Percentiles rank a stretch among this genome's conserved stretches.
These are phyloP conservation scores for Fragaria iinumae DNA, from an alignment of 306 rosid species.

Conservation along the genomic window DNA sequence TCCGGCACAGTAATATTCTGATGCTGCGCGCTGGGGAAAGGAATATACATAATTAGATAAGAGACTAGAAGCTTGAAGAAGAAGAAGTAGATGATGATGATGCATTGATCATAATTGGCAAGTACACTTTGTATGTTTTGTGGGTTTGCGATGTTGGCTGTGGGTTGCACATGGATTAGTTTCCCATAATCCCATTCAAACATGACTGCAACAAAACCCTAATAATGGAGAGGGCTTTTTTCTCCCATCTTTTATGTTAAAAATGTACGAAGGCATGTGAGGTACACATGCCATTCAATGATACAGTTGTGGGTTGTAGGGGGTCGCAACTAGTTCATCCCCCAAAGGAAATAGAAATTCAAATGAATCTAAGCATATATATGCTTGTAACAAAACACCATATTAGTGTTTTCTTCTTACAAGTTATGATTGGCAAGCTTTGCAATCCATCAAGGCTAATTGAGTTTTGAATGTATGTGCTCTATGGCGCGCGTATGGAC, in stretches of 20 bases:
- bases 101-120: background rate
- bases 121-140: background rate
- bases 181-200: background rate
- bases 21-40: background rate
- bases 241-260: conserved; percentile 3
- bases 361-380: background rate
- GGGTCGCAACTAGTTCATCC: background rate
- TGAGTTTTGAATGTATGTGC: background rate
- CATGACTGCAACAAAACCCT: background rate
- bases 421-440: background rate
- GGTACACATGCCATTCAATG: conserved; percentile 26
- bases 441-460: background rate
- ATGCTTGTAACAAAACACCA: background rate
- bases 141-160: background rate
- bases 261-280: conserved; percentile 15
- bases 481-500: background rate
- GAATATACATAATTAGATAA: background rate
- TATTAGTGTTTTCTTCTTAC: background rate
- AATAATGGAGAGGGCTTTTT: background rate
- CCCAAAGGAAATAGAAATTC: background rate
- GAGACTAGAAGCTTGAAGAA: background rate
- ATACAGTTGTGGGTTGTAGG: background rate
- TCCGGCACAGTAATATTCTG: background rate
- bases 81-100: background rate
- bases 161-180: conserved; percentile 6